A percentile compares a stretch with the other conserved stretches of the same genome.
Evolutionary conservation across 2,329 filamentous ascomycete species (phyloP).

Genomic region (Celoporthe dispersa): DNA sequence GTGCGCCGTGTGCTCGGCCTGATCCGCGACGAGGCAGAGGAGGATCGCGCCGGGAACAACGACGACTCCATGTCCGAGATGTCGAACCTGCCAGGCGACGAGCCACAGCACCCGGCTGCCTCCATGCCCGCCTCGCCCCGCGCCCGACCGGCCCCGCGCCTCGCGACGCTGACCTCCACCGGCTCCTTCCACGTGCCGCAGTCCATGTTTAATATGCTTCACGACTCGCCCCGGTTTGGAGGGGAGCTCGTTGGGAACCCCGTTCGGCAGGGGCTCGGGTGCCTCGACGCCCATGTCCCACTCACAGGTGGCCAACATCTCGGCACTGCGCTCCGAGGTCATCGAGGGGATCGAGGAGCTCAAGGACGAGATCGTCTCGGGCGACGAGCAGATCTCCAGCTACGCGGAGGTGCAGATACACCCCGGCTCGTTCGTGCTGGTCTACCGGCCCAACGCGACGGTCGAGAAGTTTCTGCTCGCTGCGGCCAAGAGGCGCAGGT

Average conservation of each 20-base stretch:
- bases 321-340: constrained; percentile 86
- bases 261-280: constrained; percentile 48
- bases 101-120: constrained; percentile 18
- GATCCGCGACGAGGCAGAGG: constrained; percentile 87
- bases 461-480: constrained; percentile 89
- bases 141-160: constrained; percentile 47
- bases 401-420: constrained; percentile 92
- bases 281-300: constrained; percentile 40
- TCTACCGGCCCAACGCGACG: constrained; percentile 82
- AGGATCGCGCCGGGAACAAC: constrained; percentile 68
- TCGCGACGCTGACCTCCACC: constrained; percentile 58
- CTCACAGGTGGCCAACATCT: constrained; percentile 50
- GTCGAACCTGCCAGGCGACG: constrained; percentile 32
- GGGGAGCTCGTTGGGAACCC: constrained; percentile 47
- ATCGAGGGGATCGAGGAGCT: constrained; percentile 95
- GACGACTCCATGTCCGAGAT: constrained; percentile 64
- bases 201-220: constrained; percentile 88
- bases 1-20: constrained; percentile 87
- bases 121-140: constrained; percentile 26
- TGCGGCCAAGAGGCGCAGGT: constrained; percentile 86
- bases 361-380: constrained; percentile 90
- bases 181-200: constrained; percentile 70
- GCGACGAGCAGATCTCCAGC: constrained; percentile 89
- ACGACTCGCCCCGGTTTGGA: constrained; percentile 64
- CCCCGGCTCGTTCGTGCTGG: constrained; percentile 89